Evolutionary conservation across 257 asterid species (phyloP).

Genomic region (Avicennia marina): DNA sequence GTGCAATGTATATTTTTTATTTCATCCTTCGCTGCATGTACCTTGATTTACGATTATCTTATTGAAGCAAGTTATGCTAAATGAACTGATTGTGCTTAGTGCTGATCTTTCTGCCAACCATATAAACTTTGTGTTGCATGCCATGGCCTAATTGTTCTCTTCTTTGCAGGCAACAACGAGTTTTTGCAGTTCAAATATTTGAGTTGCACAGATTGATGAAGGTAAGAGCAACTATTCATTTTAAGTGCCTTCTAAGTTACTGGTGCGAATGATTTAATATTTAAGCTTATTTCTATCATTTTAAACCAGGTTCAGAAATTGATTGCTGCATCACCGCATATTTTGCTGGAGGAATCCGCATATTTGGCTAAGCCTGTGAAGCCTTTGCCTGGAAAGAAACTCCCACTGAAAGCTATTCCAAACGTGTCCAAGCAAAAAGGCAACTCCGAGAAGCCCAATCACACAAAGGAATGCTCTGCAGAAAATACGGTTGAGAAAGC

Average conservation of each 20-base stretch:
- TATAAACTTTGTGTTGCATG: no score
- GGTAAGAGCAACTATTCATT: conserved; percentile 33
- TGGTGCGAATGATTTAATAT: not conserved
- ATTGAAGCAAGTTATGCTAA: conserved; percentile 11
- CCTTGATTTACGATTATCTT: no score
- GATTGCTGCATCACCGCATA: conserved; percentile 64
- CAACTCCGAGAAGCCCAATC: conserved; percentile 29
- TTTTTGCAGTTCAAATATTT: conserved; percentile 87
- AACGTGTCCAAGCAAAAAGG: conserved; percentile 34
- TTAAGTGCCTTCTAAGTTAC: not conserved
- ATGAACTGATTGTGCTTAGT: not conserved
- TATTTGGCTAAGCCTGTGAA: conserved; percentile 38
- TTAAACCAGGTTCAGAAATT: conserved; percentile 67
- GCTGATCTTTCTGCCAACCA: no score
- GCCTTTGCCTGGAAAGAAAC: conserved; percentile 36
- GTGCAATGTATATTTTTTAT: no score
- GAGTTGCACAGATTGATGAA: conserved; percentile 88
- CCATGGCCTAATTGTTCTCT: conserved; percentile 2
- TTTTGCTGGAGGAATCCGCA: conserved; percentile 45
- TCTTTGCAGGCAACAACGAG: conserved; percentile 74
- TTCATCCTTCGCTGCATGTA: no score
- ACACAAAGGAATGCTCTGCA: conserved; percentile 58
- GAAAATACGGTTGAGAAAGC: conserved; percentile 50
- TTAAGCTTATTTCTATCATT: not conserved
- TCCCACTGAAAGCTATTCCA: conserved; percentile 34